Percentiles rank a stretch among this genome's conserved stretches.
These are phyloP conservation scores for Candida suzukii DNA, from an alignment of 805 yeast genomes.

Conservation along the genomic window DNA sequence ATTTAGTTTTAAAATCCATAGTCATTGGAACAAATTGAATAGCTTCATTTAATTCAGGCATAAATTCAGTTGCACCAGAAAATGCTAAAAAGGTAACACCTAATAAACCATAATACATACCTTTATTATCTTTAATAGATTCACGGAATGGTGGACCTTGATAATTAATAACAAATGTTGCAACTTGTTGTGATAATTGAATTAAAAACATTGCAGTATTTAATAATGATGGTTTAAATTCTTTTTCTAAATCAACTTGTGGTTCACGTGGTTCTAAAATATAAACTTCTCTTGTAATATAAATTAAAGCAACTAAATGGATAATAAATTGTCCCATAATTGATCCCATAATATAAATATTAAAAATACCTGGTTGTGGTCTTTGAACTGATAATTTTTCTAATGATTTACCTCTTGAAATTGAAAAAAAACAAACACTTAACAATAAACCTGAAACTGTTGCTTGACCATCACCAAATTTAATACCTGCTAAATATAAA, in stretches of 20 bases:
- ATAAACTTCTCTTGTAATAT: conserved; percentile 78
- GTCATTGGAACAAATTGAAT: conserved; percentile 89
- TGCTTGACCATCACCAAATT: conserved; percentile 97
- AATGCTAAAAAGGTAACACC: conserved; percentile 88
- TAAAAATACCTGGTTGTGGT: conserved; percentile 97
- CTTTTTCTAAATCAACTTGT: conserved; percentile 81
- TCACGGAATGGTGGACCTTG: conserved; percentile 97
- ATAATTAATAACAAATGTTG: conserved; percentile 96
- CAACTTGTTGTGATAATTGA: conserved; percentile 93
- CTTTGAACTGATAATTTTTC: conserved; percentile 86
- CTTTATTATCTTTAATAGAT: conserved; percentile 81
- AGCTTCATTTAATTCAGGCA: conserved; percentile 90
- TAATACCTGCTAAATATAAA: conserved; percentile 92
- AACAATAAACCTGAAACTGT: conserved; percentile 90
- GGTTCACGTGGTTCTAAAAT: conserved; percentile 89
- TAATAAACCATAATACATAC: conserved; percentile 92
- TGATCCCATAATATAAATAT: conserved; percentile 94
- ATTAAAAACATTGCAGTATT: conserved; percentile 94
- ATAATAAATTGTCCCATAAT: conserved; percentile 94
- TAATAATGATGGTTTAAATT: conserved; percentile 80
- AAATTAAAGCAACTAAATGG: conserved; percentile 76
- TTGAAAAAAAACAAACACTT: conserved; percentile 90
- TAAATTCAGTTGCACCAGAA: conserved; percentile 87
- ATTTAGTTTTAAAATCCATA: conserved; percentile 61
- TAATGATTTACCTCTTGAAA: conserved; percentile 88